Evolutionary conservation across 148 eudicot species (phyloP), one percentile per base, ranked within the genome.

Genomic region (Oxyria digyna): DNA sequence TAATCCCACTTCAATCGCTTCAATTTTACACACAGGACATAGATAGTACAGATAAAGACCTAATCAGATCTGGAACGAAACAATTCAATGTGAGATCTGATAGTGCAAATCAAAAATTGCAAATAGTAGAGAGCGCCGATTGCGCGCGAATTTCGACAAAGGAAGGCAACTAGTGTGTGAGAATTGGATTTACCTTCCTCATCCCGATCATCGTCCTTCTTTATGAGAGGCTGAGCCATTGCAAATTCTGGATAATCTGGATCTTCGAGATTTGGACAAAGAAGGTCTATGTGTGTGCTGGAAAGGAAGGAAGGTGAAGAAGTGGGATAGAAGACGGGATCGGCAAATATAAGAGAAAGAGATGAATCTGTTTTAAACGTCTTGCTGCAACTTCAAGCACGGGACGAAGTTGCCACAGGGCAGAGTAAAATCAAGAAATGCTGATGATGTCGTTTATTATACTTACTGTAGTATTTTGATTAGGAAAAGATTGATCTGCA

Each of bases 181-280:
- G 38, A 42, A 4, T 38, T 18, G 1, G 42, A 27, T 37, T 62
- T 72, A 88, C 97, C 87, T 74, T 91, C 97, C 35, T 91, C 97
- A 23, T 88, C 97, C 32, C 95, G 89, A 78, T 91, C 97, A 46
- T 91, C 97, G 72, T 91, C 97, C 69, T 91, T 91, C 82, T 91
- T 91, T 26, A 86, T 82, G 46, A 82, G 80, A 77, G 87, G 82
- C 65, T 86, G 91, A 71, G 97, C 94, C 97, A 91, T 91, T 62
- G 82, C 20, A 41, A 72, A 74, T 27, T 29, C 65, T 27, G 65
- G 37, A 27, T 59, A 14, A 31, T 50, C 38, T n/a, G 70, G 76
- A 73, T 73, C 73, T 77, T 70, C 68, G 70, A 67, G 46, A 35
- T 13, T 18, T 32, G 14, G 42, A 62, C 13, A 27, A 3, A 29